A percentile compares a stretch with the other conserved stretches of the same genome.
These are phyloP conservation scores for Sporisorium reilianum DNA, from an alignment of 1,284 basidiomycete genomes.

Conservation along the genomic window DNA sequence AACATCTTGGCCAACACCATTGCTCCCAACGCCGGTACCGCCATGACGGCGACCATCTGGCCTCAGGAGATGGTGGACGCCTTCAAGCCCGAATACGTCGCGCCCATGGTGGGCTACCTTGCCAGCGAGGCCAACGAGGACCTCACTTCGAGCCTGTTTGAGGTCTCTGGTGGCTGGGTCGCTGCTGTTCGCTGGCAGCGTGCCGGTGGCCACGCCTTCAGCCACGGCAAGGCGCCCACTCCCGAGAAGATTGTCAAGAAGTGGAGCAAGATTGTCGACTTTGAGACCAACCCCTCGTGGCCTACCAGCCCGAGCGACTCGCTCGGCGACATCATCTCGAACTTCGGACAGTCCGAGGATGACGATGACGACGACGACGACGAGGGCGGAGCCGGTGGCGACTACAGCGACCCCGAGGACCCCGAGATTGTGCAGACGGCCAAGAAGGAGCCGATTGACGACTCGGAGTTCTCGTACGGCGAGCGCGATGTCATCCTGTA, in stretches of 20 bases:
- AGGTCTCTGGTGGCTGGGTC: constrained; percentile 91
- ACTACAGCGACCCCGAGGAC: constrained; percentile 84
- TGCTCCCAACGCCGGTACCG: constrained; percentile 83
- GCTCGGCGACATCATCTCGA: constrained; percentile 65
- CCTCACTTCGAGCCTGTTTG: constrained; percentile 83
- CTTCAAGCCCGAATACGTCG: constrained; percentile 94
- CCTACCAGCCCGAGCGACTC: constrained; percentile 62
- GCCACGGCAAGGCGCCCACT: constrained; percentile 58
- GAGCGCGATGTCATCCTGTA: constrained; percentile 95
- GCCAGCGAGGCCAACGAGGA: constrained; percentile 82
- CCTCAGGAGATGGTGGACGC: constrained; percentile 92
- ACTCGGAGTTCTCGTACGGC: constrained; percentile 74
- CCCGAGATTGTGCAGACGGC: constrained; percentile 84
- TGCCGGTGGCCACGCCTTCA: constrained; percentile 76
- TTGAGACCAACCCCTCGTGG: constrained; percentile 66
- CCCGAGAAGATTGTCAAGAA: constrained; percentile 65
- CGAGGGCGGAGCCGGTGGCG: constrained; percentile 47
- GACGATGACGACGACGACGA: constrained; percentile 60
- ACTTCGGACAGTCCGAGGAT: constrained; percentile 58
- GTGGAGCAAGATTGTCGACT: constrained; percentile 65
- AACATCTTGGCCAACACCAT: constrained; percentile 88
- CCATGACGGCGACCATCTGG: constrained; percentile 73
- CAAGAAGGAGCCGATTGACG: constrained; percentile 74
- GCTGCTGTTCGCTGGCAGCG: constrained; percentile 94
- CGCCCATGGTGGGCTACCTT: constrained; percentile 90